Base-by-base conservation (phyloP, 2,329 filamentous ascomycete species). In the Talaromyces sp. region DNA sequence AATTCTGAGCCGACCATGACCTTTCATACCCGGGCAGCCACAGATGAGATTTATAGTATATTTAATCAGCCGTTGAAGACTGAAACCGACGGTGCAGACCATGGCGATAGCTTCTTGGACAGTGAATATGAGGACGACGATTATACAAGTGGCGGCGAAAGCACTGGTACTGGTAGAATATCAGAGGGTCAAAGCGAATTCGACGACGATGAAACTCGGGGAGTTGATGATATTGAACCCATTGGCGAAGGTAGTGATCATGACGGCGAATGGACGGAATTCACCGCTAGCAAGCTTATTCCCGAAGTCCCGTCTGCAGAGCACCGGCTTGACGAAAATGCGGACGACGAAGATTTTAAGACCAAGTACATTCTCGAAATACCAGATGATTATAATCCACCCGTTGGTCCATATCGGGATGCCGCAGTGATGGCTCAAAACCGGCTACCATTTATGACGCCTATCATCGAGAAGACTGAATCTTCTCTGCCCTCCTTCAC, bases 371-470 rank as follows among this genome's bases (percentile, higher is more conserved):
- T 84, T 76, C 67, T 86, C 84, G 50, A 85, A 84, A 70, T 96
- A 91, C 92, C 92, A 0, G 91, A 96, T 72, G 91, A 96, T 74
- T 96, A 92, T 73, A 87, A 93, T 68, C 86, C 91, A 50, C 89
- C 91, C 18, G 89, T 84, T 62, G 84, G 88, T 55, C 90, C 91
- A 63, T 96, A 89, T 82, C 88, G 92, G 72, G 90, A 96, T 75
- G 86, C 91, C 71, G 84, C 80, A 39, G 84, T 92, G 73, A 83
- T 88, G 75, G 92, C 92, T 64, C 96, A 97, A 71, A 96, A 93
- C 76, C 88, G 93, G 61, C 82, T 98, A 9, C 95, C 93, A 2
- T 99, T 98, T 75, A 98, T 99, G 95, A 99, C 95, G 0, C 95
- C 95, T 1, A 99, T 99, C 67, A 93, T 95, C 1, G 95, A 99